A percentile compares a stretch with the other conserved stretches of the same genome.
Evolutionary conservation across 495 filamentous ascomycete genomes (phyloP).

Genomic region (Massariosphaeria phaeospora): DNA sequence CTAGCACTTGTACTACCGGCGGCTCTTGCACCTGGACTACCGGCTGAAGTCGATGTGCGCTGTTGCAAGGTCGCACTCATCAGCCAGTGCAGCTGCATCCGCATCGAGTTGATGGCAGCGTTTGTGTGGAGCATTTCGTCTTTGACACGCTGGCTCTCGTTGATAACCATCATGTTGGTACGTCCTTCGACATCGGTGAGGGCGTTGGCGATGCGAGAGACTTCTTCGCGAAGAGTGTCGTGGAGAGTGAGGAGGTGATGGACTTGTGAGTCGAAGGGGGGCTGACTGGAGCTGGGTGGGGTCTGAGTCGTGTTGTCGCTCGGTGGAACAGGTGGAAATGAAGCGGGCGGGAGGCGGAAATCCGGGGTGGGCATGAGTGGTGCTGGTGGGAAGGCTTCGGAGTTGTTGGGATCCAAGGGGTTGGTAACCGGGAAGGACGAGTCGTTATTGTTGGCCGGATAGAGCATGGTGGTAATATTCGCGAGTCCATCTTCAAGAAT

Average conservation of each 20-base stretch:
- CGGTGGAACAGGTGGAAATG: slow-evolving; percentile 24
- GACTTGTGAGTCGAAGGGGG: slow-evolving; percentile 44
- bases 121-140: slow-evolving; percentile 65
- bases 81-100: slow-evolving; percentile 67
- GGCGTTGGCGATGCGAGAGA: slow-evolving; percentile 54
- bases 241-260: slow-evolving; percentile 64
- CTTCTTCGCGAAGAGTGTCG: slow-evolving; percentile 62
- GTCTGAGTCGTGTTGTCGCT: slow-evolving; percentile 19
- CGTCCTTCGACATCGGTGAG: slow-evolving; percentile 60
- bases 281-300: slow-evolving; percentile 24
- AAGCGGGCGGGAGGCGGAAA: slow-evolving; percentile 29
- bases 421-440: slow-evolving; percentile 29
- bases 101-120: slow-evolving; percentile 57
- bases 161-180: slow-evolving; percentile 63
- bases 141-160: slow-evolving; percentile 60
- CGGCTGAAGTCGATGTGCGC: slow-evolving; percentile 9
- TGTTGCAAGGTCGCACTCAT: slow-evolving; percentile 55
- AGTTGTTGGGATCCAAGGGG: slow-evolving; percentile 28
- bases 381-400: slow-evolving; percentile 15
- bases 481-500: slow-evolving; percentile 53
- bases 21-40: slow-evolving; percentile 7
- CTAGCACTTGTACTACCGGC: slow-evolving; percentile 10
- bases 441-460: slow-evolving; percentile 28
- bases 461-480: slow-evolving; percentile 45
- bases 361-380: slow-evolving; percentile 26